Conservation (phyloP, 345 rosid species). For the Clausena lansium region DNA sequence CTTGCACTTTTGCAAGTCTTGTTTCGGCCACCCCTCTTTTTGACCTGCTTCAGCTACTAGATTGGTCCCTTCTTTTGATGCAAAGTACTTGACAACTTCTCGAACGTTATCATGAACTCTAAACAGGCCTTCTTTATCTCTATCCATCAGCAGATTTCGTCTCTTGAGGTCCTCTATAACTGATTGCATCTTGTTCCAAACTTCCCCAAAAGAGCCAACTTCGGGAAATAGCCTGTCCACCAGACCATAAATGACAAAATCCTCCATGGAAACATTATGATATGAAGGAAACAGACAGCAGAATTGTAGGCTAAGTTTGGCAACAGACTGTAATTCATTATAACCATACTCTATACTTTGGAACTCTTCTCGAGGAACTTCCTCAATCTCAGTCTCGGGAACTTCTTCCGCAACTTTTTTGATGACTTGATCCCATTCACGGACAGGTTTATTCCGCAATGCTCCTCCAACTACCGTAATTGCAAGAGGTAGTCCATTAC, state of each 20-base stretch:
- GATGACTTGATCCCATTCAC: slow-evolving; percentile 16
- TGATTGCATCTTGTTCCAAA: too few species aligned
- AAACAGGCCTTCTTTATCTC: not conserved
- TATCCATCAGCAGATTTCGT: not conserved
- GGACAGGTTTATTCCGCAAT: not conserved
- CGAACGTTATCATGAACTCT: not conserved
- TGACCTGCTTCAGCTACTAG: not conserved
- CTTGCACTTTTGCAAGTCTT: not conserved
- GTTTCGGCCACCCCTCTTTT: slow-evolving; percentile 7
- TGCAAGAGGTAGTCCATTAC: slow-evolving; percentile 20
- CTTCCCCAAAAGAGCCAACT: too few species aligned
- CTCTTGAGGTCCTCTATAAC: too few species aligned
- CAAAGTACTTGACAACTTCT: not conserved
- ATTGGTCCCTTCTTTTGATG: not conserved
- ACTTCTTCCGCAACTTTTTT: not conserved
- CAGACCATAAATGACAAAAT: not conserved
- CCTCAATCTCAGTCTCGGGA: not conserved
- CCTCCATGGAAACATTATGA: not conserved
- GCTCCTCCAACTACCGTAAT: slow-evolving; percentile 6
- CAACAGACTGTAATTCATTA: not conserved
- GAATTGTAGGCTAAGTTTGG: not conserved
- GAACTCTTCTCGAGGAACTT: slow-evolving; percentile 1
- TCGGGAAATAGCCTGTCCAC: not conserved
- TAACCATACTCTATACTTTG: not conserved
- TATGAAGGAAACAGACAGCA: not conserved